Percentiles rank a stretch among this genome's conserved stretches.
These are phyloP conservation scores for rapeseed (Brassica napus) DNA, from an alignment of 345 rosid genomes.

Conservation along the genomic window DNA sequence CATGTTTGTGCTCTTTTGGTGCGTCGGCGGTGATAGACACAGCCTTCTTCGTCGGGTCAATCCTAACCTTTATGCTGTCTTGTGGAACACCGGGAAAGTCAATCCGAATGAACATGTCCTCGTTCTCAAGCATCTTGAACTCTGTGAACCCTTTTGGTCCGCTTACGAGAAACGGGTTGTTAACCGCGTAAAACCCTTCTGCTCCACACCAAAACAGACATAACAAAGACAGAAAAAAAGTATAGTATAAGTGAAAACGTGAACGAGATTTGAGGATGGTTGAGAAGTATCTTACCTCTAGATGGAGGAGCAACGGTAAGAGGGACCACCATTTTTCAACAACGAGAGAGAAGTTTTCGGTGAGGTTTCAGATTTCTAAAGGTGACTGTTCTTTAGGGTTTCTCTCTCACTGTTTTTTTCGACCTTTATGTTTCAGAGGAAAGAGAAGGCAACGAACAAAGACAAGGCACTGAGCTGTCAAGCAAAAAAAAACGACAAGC, in stretches of 20 bases:
- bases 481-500: background rate
- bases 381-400: background rate
- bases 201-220: background rate
- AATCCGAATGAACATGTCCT: slow-evolving; percentile 12
- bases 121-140: slow-evolving; percentile 25
- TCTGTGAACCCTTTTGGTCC: slow-evolving; percentile 36
- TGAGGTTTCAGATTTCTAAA: background rate
- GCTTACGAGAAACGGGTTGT: slow-evolving; percentile 31
- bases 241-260: background rate
- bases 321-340: background rate
- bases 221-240: background rate
- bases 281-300: background rate
- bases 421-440: background rate
- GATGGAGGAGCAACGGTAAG: background rate
- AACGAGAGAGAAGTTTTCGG: background rate
- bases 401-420: background rate
- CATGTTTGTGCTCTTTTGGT: slow-evolving; percentile 26
- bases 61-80: background rate
- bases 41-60: slow-evolving; percentile 10
- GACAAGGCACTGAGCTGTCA: background rate
- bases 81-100: slow-evolving; percentile 28
- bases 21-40: background rate
- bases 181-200: slow-evolving; percentile 34
- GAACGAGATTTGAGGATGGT: background rate
- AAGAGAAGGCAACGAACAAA: background rate